phyloP scores from a whole-genome alignment of 139 green algal genomes.

The Volvox reticuliferus region DNA sequence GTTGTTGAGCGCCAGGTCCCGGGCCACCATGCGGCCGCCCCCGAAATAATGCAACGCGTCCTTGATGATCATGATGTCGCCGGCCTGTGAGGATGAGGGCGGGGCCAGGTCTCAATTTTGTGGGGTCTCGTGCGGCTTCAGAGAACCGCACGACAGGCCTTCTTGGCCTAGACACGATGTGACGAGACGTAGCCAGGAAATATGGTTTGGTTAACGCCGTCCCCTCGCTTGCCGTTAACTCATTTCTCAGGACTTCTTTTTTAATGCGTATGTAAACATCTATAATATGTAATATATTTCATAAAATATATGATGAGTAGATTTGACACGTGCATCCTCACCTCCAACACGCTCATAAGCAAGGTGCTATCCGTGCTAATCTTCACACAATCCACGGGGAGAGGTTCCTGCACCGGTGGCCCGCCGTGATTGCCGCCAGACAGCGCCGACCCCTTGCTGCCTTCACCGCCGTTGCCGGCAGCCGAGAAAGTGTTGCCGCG shows the following conservation, averaged over 20 bases:
- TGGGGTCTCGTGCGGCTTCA: too few species aligned
- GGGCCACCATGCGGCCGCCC: conserved; percentile 42
- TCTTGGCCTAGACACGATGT: too few species aligned
- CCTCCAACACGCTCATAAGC: conserved; percentile 58
- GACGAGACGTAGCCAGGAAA: too few species aligned
- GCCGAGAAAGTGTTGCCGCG: neutral
- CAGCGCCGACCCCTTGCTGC: neutral
- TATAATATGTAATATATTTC: too few species aligned
- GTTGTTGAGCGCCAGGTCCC: conserved; percentile 52
- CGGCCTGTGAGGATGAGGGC: conserved; percentile 21
- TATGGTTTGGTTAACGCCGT: too few species aligned
- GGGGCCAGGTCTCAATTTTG: too few species aligned
- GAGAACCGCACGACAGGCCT: too few species aligned
- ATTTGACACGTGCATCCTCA: neutral
- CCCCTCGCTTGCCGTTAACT: too few species aligned
- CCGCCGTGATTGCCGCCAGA: neutral
- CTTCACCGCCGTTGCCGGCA: neutral
- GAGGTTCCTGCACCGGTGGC: neutral
- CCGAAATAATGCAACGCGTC: conserved; percentile 67
- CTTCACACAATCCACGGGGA: conserved; percentile 27
- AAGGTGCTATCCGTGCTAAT: conserved; percentile 54
- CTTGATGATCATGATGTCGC: conserved; percentile 64
- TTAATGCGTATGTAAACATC: too few species aligned
- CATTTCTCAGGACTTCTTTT: too few species aligned
- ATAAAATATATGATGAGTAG: too few species aligned